phyloP scores from a whole-genome alignment of 176 grass and related monocot species.

The Lolium perenne region DNA sequence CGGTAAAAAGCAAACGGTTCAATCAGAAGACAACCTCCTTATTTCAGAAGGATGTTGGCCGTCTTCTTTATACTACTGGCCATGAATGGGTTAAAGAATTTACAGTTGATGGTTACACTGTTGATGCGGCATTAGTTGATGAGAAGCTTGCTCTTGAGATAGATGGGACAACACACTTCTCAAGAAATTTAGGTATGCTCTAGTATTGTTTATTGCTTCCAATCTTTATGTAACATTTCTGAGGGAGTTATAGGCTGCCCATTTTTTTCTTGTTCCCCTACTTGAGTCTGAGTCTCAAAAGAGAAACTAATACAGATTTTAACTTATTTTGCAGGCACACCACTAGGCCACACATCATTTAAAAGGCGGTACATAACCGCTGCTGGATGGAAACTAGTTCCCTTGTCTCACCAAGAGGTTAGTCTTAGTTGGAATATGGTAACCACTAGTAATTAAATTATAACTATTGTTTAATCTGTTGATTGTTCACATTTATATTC shows the following conservation, averaged over 20 bases:
- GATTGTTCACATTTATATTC: not conserved
- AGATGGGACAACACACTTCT: constrained; percentile 92
- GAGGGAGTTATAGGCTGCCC: not conserved
- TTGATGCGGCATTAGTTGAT: constrained; percentile 80
- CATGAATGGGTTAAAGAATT: constrained; percentile 89
- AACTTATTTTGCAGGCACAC: constrained; percentile 63
- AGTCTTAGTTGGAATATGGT: constrained; percentile 16
- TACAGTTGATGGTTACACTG: constrained; percentile 77
- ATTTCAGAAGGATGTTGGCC: constrained; percentile 91
- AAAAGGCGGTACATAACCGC: constrained; percentile 75
- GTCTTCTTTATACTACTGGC: constrained; percentile 74
- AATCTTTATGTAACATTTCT: constrained; percentile 2
- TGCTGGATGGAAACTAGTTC: constrained; percentile 90
- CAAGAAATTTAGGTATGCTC: constrained; percentile 77
- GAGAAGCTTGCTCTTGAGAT: constrained; percentile 93
- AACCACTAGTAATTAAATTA: not conserved
- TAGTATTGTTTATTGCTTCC: not conserved
- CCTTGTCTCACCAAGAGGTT: constrained; percentile 88
- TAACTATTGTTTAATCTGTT: not conserved
- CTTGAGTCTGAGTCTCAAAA: constrained; percentile 11
- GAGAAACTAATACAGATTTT: constrained; percentile 18
- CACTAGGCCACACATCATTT: constrained; percentile 83
- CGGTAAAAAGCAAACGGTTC: constrained; percentile 81
- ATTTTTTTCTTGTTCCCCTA: not conserved
- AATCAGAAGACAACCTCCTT: constrained; percentile 85